Evolutionary conservation across 805 yeast genomes (phyloP).

Genomic region (Starmera dryadoides): DNA sequence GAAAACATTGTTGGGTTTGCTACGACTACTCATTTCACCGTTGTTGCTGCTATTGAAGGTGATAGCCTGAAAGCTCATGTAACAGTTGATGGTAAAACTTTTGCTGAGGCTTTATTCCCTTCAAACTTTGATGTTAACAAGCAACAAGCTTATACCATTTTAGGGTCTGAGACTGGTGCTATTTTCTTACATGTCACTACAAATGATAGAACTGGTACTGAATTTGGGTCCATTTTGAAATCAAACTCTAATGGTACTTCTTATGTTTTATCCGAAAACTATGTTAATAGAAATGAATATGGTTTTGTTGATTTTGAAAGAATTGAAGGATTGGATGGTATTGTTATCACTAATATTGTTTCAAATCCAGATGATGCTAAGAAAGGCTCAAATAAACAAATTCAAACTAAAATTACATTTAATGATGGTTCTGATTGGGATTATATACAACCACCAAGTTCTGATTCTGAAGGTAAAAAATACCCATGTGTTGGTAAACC

Average conservation of each 20-base stretch:
- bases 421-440: conserved; percentile 92
- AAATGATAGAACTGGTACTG: conserved; percentile 37
- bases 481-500: conserved; percentile 45
- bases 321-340: conserved; percentile 79
- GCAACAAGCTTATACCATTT: conserved; percentile 71
- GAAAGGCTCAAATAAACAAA: conserved; percentile 40
- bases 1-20: conserved; percentile 70
- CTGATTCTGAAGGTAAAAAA: conserved; percentile 52
- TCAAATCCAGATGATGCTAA: conserved; percentile 40
- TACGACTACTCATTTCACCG: conserved; percentile 57
- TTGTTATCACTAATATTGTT: conserved; percentile 67
- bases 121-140: conserved; percentile 48
- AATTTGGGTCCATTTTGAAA: conserved; percentile 75
- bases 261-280: conserved; percentile 58
- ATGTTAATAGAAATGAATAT: conserved; percentile 65
- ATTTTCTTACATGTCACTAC: conserved; percentile 82
- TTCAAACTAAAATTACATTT: conserved; percentile 70
- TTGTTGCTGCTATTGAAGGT: conserved; percentile 58
- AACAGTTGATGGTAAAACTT: conserved; percentile 70
- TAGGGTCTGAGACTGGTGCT: conserved; percentile 68
- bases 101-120: conserved; percentile 80
- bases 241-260: conserved; percentile 90
- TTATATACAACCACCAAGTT: conserved; percentile 58
- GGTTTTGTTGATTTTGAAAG: conserved; percentile 91
- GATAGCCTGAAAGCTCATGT: conserved; percentile 58